Base-by-base conservation (phyloP, 1,139 yeast genomes). In the Blastobotrys raffinosifermentans region DNA sequence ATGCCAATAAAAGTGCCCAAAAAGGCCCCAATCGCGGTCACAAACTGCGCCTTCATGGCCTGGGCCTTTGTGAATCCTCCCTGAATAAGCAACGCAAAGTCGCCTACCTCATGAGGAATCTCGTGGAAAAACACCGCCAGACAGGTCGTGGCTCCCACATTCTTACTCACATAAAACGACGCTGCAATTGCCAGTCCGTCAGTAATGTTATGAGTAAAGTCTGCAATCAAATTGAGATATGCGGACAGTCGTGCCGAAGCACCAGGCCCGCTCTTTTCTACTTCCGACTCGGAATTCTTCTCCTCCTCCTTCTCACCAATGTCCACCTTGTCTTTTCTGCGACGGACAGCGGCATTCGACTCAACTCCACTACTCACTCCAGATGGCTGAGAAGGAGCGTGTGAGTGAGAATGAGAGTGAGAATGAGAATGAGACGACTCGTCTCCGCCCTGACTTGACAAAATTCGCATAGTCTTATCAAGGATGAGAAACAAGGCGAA, bases 31-130 rank as follows among this genome's bases (percentile, higher is more conserved):
- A 69, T 42, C 1, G 81, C 78, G 2, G 84, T 76, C 26, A 77
- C 53, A 39, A 77, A 66, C 57, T 80, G 86, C 0, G 81, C 75
- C 37, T 66, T 67, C 67, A 78, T 66, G 4, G 84, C 84, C 42
- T 74, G 73, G 54, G 71, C 57, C 55, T 75, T 75, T 21, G 80
- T 64, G 47, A 76, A 72, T 0, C 86, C 86, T 17, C 79, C 78
- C 48, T 77, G 77, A 39, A 78, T 66, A 42, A 79, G 60, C 25
- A 80, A 60, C 0, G 85, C 85, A 58, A 77, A 79, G 51, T 80
- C 89, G 35, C 86, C 85, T 40, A 80, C 71, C 51, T 79, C 84
- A 53, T 80, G 87, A 7, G 89, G 89, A 34, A 80, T 72, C 56
- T 80, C 87, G 54, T 80, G 89, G 59, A 77, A 70, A 47, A 78